These are phyloP conservation scores for Globisporangium middletonii DNA, from an alignment of 352 stramenopile species.

Conservation along the genomic window DNA sequence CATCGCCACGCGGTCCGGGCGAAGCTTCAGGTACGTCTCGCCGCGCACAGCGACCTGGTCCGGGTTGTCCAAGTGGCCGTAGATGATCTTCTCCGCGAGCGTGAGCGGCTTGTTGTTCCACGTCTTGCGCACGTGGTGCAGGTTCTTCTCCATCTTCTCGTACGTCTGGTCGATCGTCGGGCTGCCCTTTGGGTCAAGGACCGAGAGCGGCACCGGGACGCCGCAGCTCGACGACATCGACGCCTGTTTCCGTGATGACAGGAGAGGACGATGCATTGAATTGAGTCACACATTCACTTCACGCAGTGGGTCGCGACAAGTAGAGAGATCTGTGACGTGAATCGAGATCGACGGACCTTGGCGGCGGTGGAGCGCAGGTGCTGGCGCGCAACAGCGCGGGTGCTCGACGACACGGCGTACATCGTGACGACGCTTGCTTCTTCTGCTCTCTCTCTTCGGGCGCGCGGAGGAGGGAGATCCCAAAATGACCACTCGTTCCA, in stretches of 20 bases:
- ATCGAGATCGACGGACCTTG: constrained; percentile 31
- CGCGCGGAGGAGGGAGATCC: constrained; percentile 49
- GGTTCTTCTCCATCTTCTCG: constrained; percentile 90
- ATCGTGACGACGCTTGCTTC: constrained; percentile 13
- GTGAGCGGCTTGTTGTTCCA: constrained; percentile 87
- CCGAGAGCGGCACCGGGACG: constrained; percentile 74
- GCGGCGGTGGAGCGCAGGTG: constrained; percentile 57
- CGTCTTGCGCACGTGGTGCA: constrained; percentile 86
- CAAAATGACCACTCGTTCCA: constrained; percentile 64
- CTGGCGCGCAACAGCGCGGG: constrained; percentile 50
- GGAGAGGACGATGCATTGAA: constrained; percentile 8
- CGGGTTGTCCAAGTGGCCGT: constrained; percentile 90
- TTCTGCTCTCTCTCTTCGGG: constrained; percentile 2
- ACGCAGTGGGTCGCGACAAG: neutral
- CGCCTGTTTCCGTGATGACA: constrained; percentile 18
- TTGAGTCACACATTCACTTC: constrained; percentile 4
- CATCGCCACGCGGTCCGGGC: constrained; percentile 92
- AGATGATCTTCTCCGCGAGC: constrained; percentile 94
- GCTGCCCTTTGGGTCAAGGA: constrained; percentile 88
- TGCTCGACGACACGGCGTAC: constrained; percentile 58
- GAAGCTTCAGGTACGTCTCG: constrained; percentile 91
- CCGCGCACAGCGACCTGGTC: constrained; percentile 78
- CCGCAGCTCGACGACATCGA: constrained; percentile 73
- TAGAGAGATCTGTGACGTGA: neutral
- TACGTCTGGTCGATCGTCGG: constrained; percentile 92